Conservation (phyloP, 805 yeast genomes). For the Jamesozyma spencerorum region DNA sequence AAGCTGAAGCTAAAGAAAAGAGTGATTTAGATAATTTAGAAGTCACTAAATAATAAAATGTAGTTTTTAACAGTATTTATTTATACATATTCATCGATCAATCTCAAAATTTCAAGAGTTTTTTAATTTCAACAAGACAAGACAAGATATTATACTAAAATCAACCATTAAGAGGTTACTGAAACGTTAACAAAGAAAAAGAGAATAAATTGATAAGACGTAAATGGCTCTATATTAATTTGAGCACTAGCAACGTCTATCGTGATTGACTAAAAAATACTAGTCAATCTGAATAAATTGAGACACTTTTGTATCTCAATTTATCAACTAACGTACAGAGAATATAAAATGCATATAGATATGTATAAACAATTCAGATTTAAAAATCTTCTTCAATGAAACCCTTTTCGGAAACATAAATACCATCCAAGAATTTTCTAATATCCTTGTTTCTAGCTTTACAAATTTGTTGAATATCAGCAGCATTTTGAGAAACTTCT, state of each 20-base stretch:
- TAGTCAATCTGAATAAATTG: neutral
- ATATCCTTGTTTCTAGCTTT: conserved; percentile 99
- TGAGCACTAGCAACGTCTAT: conserved; percentile 15
- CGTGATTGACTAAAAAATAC: neutral
- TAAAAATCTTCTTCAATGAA: conserved; percentile 60
- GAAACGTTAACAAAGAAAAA: neutral
- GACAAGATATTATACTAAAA: too few relatives aligned
- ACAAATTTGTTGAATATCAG: conserved; percentile 96
- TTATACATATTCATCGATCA: too few relatives aligned
- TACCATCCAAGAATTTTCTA: conserved; percentile 99
- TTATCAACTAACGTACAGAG: neutral
- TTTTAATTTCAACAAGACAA: too few relatives aligned
- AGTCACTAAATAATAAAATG: conserved; percentile 2
- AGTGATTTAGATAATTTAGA: conserved; percentile 75
- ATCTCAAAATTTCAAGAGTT: too few relatives aligned
- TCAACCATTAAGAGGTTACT: neutral
- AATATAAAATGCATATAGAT: too few relatives aligned
- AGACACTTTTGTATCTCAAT: neutral
- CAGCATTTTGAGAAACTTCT: conserved; percentile 96
- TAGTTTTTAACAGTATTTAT: too few relatives aligned
- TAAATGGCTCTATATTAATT: conserved; percentile 13
- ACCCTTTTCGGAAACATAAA: conserved; percentile 96
- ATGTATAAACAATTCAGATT: conserved; percentile 81
- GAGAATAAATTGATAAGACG: conserved; percentile 2
- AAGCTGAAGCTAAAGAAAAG: conserved; percentile 83